Evolutionary conservation across 768 basidiomycete genomes (phyloP).

Genomic region (Megacollybia marginata): DNA sequence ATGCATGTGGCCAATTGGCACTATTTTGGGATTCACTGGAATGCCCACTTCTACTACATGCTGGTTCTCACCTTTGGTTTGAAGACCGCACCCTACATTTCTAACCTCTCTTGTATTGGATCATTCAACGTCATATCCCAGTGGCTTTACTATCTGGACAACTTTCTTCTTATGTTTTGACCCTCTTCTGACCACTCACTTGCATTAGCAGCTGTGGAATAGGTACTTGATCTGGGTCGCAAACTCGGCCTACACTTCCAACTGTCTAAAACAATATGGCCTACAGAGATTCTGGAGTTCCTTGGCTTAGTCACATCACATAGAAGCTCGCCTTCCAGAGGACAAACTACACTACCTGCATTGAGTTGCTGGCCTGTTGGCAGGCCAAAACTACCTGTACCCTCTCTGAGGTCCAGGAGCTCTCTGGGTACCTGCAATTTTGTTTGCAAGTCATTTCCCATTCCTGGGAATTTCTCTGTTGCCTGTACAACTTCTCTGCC

Average conservation of each 20-base stretch:
- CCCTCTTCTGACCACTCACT: neutral
- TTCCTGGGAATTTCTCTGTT: constrained; percentile 18
- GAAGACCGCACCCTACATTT: constrained; percentile 5
- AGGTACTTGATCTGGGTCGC: constrained; percentile 19
- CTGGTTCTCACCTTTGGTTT: constrained; percentile 26
- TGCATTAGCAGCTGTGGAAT: constrained; percentile 15
- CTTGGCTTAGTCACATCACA: constrained; percentile 16
- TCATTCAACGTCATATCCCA: constrained; percentile 26
- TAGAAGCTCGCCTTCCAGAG: constrained; percentile 25
- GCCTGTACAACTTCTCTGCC: constrained; percentile 20
- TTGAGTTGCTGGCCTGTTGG: constrained; percentile 17
- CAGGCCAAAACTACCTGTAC: constrained; percentile 6
- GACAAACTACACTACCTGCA: constrained; percentile 21
- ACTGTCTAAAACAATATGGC: constrained; percentile 18
- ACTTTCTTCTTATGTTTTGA: constrained; percentile 23
- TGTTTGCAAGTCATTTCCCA: constrained; percentile 24
- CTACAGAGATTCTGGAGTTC: constrained; percentile 14
- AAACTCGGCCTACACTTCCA: constrained; percentile 24
- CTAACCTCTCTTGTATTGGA: constrained; percentile 24
- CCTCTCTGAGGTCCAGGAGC: constrained; percentile 21
- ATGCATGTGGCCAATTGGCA: constrained; percentile 21
- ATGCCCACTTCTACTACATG: constrained; percentile 17
- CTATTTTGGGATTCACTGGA: constrained; percentile 25
- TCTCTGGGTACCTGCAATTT: constrained; percentile 27
- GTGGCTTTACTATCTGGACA: constrained; percentile 25